Evolutionary conservation across 257 asterid species (phyloP).

Genomic region (Fraxinus quadrangulata): DNA sequence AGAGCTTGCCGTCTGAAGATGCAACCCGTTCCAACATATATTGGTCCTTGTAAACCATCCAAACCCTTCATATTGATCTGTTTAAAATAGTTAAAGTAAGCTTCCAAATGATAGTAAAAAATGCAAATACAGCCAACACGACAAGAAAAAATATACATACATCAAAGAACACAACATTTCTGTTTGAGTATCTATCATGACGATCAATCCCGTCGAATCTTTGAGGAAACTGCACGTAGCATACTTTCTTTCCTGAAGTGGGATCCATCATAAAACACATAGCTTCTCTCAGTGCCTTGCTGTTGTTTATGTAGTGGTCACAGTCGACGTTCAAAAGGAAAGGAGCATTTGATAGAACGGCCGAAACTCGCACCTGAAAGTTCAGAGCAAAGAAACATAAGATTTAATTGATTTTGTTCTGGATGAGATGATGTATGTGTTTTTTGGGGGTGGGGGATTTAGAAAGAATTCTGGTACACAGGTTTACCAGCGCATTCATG

Average conservation of each 20-base stretch:
- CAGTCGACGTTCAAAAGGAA: slow-evolving; percentile 86
- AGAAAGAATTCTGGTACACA: neutral
- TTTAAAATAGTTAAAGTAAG: slow-evolving; percentile 22
- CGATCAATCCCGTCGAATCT: slow-evolving; percentile 95
- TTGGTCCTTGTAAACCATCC: slow-evolving; percentile 74
- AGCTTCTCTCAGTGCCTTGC: slow-evolving; percentile 92
- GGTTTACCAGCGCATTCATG: slow-evolving; percentile 80
- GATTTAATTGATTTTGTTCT: slow-evolving; percentile 30
- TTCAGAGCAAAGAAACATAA: slow-evolving; percentile 1
- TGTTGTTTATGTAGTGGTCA: slow-evolving; percentile 92
- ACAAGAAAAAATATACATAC: slow-evolving; percentile 45
- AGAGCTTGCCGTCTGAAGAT: slow-evolving; percentile 69
- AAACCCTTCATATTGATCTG: slow-evolving; percentile 75
- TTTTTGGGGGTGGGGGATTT: neutral
- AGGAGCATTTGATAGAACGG: slow-evolving; percentile 89
- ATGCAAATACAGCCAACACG: neutral
- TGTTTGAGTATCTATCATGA: slow-evolving; percentile 69
- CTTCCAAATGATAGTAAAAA: neutral
- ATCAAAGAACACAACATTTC: slow-evolving; percentile 78
- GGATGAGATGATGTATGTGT: slow-evolving; percentile 17
- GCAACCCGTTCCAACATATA: slow-evolving; percentile 71
- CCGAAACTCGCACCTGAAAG: slow-evolving; percentile 80
- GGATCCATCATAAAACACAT: slow-evolving; percentile 99
- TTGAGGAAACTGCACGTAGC: slow-evolving; percentile 94
- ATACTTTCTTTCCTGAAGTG: slow-evolving; percentile 77